These are phyloP conservation scores for Paecilomyces fulvus DNA, from an alignment of 2,329 filamentous ascomycete genomes.

Conservation along the genomic window DNA sequence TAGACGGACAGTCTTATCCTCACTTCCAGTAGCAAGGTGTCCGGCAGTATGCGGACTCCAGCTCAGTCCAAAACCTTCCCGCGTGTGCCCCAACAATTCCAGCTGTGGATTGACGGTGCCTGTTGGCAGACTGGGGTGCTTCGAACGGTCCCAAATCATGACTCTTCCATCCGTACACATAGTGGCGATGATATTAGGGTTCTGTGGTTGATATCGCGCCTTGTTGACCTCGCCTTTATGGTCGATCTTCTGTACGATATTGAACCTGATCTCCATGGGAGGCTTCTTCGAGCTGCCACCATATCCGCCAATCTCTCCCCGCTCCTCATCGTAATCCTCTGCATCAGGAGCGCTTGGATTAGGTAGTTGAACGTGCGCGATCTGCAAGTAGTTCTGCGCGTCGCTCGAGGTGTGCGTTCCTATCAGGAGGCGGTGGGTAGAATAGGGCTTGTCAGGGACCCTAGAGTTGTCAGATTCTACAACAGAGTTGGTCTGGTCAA, in stretches of 20 bases:
- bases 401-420: conserved; percentile 89
- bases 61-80: conserved; percentile 83
- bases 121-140: conserved; percentile 72
- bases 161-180: conserved; percentile 81
- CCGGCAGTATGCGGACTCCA: conserved; percentile 85
- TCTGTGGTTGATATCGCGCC: conserved; percentile 94
- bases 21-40: conserved; percentile 78
- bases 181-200: conserved; percentile 92
- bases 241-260: conserved; percentile 90
- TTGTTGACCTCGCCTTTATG: conserved; percentile 98
- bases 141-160: conserved; percentile 91
- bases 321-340: conserved; percentile 81
- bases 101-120: conserved; percentile 72
- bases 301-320: conserved; percentile 89
- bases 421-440: conserved; percentile 78
- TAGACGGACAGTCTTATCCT: conserved; percentile 82
- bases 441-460: conserved; percentile 76
- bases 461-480: conserved; percentile 25
- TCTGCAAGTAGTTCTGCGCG: conserved; percentile 84
- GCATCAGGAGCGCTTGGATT: conserved; percentile 64
- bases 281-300: conserved; percentile 62
- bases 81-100: conserved; percentile 72
- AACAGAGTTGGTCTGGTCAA: background rate
- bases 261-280: conserved; percentile 68
- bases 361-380: conserved; percentile 87